Evolutionary conservation across 257 asterid species (phyloP).

Genomic region (Asclepias syriaca): DNA sequence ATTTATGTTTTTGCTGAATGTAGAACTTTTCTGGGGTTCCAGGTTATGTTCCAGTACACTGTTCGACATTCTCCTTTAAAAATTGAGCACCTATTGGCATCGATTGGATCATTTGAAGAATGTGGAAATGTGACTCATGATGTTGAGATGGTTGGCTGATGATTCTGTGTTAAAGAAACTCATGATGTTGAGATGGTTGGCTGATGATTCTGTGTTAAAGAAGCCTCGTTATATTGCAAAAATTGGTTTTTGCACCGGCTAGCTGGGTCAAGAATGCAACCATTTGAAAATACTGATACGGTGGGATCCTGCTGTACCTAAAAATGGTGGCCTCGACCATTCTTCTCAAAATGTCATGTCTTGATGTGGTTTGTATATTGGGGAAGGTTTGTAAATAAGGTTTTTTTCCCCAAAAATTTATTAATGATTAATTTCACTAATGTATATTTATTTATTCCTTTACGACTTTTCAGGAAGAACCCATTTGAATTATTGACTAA

Average conservation of each 20-base stretch:
- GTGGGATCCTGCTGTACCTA: not conserved
- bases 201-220: slow-evolving; percentile 20
- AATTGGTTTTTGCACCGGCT: not conserved
- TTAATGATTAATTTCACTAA: too few species aligned
- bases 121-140: slow-evolving; percentile 35
- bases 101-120: slow-evolving; percentile 33
- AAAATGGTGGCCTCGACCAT: not conserved
- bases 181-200: slow-evolving; percentile 65
- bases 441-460: too few species aligned
- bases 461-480: not conserved
- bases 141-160: slow-evolving; percentile 42
- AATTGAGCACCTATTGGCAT: slow-evolving; percentile 67
- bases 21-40: slow-evolving; percentile 19
- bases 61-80: slow-evolving; percentile 73
- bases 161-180: not conserved
- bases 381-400: slow-evolving; percentile 2
- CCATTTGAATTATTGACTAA: not conserved
- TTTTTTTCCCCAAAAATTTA: too few species aligned
- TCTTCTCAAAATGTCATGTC: too few species aligned
- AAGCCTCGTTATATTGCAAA: not conserved
- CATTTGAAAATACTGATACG: not conserved
- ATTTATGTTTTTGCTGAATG: not conserved
- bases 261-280: not conserved
- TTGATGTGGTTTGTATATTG: not conserved
- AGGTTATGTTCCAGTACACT: slow-evolving; percentile 84